Percentiles rank a stretch among this genome's conserved stretches.
Conservation (phyloP, 805 yeast species). For the Priceomyces castillae region DNA sequence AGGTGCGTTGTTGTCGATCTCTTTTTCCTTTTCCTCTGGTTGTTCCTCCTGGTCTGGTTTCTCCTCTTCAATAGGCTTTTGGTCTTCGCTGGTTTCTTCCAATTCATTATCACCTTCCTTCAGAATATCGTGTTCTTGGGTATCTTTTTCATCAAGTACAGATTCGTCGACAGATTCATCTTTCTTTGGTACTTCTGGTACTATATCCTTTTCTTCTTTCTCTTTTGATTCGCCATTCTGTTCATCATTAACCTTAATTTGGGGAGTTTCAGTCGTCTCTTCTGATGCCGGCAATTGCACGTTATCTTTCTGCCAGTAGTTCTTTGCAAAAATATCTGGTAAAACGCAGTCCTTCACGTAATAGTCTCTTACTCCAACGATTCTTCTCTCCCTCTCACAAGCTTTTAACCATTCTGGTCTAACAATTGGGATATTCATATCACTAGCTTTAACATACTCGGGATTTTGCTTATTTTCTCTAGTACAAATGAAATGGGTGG, state of each 20-base stretch:
- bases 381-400: conserved; percentile 82
- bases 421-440: conserved; percentile 86
- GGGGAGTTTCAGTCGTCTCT: background rate
- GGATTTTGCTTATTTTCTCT: conserved; percentile 57
- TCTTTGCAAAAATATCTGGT: conserved; percentile 42
- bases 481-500: conserved; percentile 88
- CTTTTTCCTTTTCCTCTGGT: background rate
- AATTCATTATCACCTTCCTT: background rate
- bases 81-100: conserved; percentile 1
- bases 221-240: background rate
- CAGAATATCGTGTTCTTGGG: background rate
- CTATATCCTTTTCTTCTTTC: background rate
- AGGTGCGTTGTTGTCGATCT: background rate
- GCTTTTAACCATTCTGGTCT: conserved; percentile 97
- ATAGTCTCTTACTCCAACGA: conserved; percentile 89
- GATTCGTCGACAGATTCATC: background rate
- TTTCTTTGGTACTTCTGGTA: conserved; percentile 1
- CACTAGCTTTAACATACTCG: conserved; percentile 76
- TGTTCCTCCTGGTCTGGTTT: background rate
- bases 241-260: background rate
- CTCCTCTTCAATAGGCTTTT: background rate
- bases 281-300: conserved; percentile 5
- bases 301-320: conserved; percentile 32
- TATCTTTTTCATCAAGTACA: background rate
- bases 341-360: conserved; percentile 57